Conservation (phyloP, 106 monocot species). For the Allium cepa region DNA sequence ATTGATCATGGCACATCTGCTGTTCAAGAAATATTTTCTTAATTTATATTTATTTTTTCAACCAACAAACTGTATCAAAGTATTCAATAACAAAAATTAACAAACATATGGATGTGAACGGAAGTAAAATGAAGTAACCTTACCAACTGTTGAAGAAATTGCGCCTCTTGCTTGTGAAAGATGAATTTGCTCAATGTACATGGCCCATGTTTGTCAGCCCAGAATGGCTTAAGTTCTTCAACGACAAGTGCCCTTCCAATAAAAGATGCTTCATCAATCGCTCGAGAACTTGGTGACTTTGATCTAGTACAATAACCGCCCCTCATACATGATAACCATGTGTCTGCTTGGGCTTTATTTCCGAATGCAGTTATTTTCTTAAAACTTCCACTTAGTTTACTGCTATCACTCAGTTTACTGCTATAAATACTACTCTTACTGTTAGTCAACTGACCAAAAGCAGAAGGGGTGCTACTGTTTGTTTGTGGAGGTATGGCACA, state of each 20-base stretch:
- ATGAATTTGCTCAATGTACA: conserved; percentile 20
- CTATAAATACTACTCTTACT: conserved; percentile 6
- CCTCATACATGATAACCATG: conserved; percentile 29
- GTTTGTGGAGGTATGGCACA: conserved; percentile 12
- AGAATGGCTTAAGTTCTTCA: conserved; percentile 30
- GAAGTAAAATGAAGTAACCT: not conserved
- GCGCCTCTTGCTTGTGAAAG: conserved; percentile 27
- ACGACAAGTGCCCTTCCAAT: conserved; percentile 30
- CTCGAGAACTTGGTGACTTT: conserved; percentile 12
- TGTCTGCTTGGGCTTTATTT: conserved; percentile 26
- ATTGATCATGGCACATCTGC: too few species aligned
- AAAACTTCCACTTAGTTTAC: conserved; percentile 13
- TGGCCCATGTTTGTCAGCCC: conserved; percentile 35
- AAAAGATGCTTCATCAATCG: conserved; percentile 26
- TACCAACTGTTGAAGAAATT: conserved; percentile 31
- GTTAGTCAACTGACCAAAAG: conserved; percentile 8
- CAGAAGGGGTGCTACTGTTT: conserved; percentile 13
- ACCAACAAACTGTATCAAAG: too few species aligned
- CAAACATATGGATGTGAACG: not conserved
- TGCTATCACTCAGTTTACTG: conserved; percentile 12
- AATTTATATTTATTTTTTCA: too few species aligned
- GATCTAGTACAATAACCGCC: conserved; percentile 15
- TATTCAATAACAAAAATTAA: too few species aligned
- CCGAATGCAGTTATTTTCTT: conserved; percentile 17
- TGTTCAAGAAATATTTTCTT: too few species aligned